Conservation (phyloP, 345 rosid genomes). For the Garcia nutans region DNA sequence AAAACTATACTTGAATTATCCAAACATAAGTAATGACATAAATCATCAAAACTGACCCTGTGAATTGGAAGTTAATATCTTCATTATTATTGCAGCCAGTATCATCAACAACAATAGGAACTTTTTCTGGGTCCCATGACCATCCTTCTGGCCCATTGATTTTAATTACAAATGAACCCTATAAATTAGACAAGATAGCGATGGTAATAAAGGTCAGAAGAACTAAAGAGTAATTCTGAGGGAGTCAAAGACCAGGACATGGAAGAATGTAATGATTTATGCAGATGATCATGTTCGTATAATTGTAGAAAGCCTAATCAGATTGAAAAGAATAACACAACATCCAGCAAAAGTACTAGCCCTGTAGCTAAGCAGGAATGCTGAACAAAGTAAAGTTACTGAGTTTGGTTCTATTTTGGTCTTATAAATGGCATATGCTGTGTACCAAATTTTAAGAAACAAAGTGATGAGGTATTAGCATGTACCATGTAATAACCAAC, state of each 20-base stretch:
- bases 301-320: neutral
- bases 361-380: neutral
- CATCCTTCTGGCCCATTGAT: conserved; percentile 84
- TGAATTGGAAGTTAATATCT: conserved; percentile 85
- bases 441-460: neutral
- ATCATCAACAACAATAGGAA: conserved; percentile 68
- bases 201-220: conserved; percentile 10
- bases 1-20: conserved; percentile 9
- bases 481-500: neutral
- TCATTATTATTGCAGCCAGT: conserved; percentile 82
- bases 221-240: neutral
- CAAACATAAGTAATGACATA: conserved; percentile 15
- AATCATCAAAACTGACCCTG: conserved; percentile 57
- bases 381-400: neutral
- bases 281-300: neutral
- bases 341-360: neutral
- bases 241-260: neutral
- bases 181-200: conserved; percentile 5
- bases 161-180: conserved; percentile 86
- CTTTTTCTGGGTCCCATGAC: conserved; percentile 90
- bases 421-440: neutral
- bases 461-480: neutral
- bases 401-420: neutral
- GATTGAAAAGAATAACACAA: neutral
- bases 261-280: neutral